Evolutionary conservation across 768 basidiomycete species (phyloP), one percentile per base, ranked within the genome.

Genomic region (Termitomyces sp.): DNA sequence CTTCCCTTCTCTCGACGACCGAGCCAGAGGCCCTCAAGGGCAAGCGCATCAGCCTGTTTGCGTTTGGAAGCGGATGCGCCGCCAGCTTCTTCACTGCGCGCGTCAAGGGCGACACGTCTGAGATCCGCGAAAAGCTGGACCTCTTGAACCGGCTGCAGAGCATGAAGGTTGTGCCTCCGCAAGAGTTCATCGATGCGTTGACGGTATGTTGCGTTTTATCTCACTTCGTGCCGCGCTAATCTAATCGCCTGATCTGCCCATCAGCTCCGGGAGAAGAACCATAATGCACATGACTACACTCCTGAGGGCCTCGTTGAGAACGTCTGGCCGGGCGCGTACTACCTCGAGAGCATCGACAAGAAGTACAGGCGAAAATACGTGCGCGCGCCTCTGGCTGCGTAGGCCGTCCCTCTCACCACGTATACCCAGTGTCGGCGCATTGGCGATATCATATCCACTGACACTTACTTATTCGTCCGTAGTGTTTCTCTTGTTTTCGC

Each of bases 21-120:
- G 84, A 86, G 65, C 86, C 91, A 9, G 72, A 81, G 7, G 79
- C 84, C 62, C 78, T 95, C 54, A 73, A 78, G 66, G 87, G 84
- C 75, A 97, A 94, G 81, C 87, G 94, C 28, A 79, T 96, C 69
- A 88, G 86, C 65, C 80, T 98, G 81, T 99, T 94, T 79, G 92
- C 92, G n/a, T 99, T 94, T 71, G 97, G 97, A 42, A 88, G 86
- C 54, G 97, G 97, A 51, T 91, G 93, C 62, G 95, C 97, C n/a
- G 87, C 92, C 48, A 88, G 86, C 59, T 97, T 98, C 88, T 99
- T 87, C 80, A 85, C 87, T 24, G 75, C 94, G 55, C 81, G 83
- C 55, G 85, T 98, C 66, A 90, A 88, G 79, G 94, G 94, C 58
- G 90, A 94, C 67, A 94, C 92, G 15, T 73, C 81, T 28, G 84